phyloP scores from a whole-genome alignment of 2,329 filamentous ascomycete species.

The Penicillium sp. region DNA sequence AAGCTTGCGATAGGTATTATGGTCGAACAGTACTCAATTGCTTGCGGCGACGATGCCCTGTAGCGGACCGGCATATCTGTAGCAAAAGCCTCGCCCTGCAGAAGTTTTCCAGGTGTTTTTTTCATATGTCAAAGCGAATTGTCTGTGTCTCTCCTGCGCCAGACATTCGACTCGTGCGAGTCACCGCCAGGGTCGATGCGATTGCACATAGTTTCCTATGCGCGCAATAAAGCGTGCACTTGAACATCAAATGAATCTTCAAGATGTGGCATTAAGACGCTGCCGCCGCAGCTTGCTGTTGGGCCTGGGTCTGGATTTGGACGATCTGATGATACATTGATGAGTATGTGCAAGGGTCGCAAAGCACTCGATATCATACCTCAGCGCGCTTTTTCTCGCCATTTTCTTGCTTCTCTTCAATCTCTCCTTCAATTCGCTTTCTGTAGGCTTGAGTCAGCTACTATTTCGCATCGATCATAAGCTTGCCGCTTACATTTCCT shows the following conservation, averaged over 20 bases:
- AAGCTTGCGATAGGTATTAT: no score
- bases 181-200: not conserved
- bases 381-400: conserved; percentile 61
- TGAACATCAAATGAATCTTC: not conserved
- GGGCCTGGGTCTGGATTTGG: conserved; percentile 36
- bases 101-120: not conserved
- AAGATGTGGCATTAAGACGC: conserved; percentile 26
- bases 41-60: no score
- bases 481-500: conserved; percentile 68
- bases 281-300: conserved; percentile 31
- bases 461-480: not conserved
- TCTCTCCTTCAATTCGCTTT: conserved; percentile 61
- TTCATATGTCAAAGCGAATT: not conserved
- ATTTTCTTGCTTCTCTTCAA: conserved; percentile 58
- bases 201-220: not conserved
- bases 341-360: conserved; percentile 14
- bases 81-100: not conserved
- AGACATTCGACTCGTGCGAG: not conserved
- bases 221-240: not conserved
- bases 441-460: conserved; percentile 35
- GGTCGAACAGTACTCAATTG: no score
- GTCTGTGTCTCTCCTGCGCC: not conserved
- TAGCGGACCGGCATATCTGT: no score
- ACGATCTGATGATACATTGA: conserved; percentile 28
- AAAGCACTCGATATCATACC: conserved; percentile 38